Base-by-base conservation (phyloP, 2,329 filamentous ascomycete genomes). In the Diplodia mutila region DNA sequence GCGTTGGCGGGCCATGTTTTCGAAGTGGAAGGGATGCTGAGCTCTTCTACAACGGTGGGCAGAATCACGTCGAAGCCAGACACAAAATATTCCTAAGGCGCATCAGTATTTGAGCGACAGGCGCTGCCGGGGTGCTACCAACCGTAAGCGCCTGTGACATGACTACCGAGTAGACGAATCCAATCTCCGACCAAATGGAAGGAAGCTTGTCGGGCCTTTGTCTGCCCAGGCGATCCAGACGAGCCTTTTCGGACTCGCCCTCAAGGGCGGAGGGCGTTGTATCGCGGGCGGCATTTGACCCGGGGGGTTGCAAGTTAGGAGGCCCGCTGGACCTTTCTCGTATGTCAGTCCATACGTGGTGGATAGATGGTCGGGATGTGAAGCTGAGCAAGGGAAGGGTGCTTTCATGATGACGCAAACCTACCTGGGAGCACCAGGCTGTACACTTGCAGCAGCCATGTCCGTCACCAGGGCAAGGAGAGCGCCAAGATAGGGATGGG, bases 61-160 rank as follows among this genome's bases (percentile, higher is more conserved):
- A 94, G 78, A 29, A 94, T 79, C 68, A 89, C 80, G 68, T 84
- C 87, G 73, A 94, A 95, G 37, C 92, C 92, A 55, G 89, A 91
- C 61, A 94, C 86, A 74, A 90, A 91, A 78, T 90, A 94, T 79
- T 94, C 91, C 65, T 67, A n/a, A 1, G 14, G 9, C 11, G 9
- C 11, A 34, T 67, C 32, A 67, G 65, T 18, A 4, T 25, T 9
- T 59, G 42, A 12, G 8, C 18, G 3, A 14, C 23, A 42, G 42
- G 1, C 14, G 6, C 12, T 9, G 9, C n/a, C 21, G 32, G 4
- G n/a, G 18, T 46, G 42, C 7, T 46, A 51, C 66, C 8, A 32
- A 69, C 69, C 7, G 72, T 73, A 27, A 76, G 66, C 3, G 72
- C 37, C 55, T 76, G 74, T 4, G 75, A 75, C 69, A 76, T 75